Evolutionary conservation across 2,329 filamentous ascomycete genomes (phyloP).

Genomic region (Arthrobotrys iridis): DNA sequence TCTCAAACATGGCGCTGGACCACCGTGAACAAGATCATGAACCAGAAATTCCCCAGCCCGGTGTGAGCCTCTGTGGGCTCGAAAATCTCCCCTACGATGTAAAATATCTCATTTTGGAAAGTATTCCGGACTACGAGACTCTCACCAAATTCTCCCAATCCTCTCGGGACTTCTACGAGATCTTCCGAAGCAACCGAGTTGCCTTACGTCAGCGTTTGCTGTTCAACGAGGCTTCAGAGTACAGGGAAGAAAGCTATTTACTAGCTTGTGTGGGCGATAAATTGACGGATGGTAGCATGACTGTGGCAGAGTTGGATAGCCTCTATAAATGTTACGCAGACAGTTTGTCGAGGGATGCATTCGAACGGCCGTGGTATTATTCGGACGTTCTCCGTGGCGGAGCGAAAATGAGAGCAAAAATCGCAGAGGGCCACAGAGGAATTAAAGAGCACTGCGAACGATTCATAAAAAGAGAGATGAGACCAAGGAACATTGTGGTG

Average conservation of each 20-base stretch:
- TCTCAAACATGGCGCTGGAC: no score
- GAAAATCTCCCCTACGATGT: slow-evolving; percentile 16
- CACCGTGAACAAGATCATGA: no score
- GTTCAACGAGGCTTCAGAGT: slow-evolving; percentile 19
- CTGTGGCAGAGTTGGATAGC: not conserved
- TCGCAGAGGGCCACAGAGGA: not conserved
- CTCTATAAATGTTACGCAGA: slow-evolving; percentile 1
- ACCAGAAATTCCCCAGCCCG: no score
- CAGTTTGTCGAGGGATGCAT: not conserved
- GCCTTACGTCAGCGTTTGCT: not conserved
- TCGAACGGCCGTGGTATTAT: slow-evolving; percentile 17
- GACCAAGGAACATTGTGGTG: not conserved
- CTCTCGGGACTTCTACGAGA: slow-evolving; percentile 14
- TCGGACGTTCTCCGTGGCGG: not conserved
- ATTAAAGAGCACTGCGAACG: not conserved
- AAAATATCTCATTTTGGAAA: slow-evolving; percentile 13
- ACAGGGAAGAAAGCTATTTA: slow-evolving; percentile 13
- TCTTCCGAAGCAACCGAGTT: slow-evolving; percentile 1
- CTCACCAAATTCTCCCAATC: not conserved
- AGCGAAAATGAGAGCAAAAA: not conserved
- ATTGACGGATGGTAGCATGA: not conserved
- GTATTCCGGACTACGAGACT: slow-evolving; percentile 5
- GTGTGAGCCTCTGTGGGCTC: not conserved
- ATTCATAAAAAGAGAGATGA: not conserved
- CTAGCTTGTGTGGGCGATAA: not conserved